Percentiles rank a stretch among this genome's conserved stretches.
phyloP scores from a whole-genome alignment of 2,329 filamentous ascomycete genomes.

The Penicillium vulpinum region DNA sequence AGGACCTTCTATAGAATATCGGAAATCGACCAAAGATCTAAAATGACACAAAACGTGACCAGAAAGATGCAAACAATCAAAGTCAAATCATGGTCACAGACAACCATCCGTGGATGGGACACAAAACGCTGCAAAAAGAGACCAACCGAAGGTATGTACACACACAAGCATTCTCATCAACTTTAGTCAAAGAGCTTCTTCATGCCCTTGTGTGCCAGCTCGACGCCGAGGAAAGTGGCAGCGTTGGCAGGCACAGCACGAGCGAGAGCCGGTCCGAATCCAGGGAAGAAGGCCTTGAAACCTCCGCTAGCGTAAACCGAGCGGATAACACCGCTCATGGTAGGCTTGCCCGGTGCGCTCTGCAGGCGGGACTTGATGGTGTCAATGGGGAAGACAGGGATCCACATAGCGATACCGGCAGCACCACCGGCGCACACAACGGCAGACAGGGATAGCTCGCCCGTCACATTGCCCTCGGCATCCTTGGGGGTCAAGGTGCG shows the following conservation, averaged over 20 bases:
- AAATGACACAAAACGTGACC: neutral
- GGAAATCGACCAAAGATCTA: neutral
- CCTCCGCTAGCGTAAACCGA: slow-evolving; percentile 83
- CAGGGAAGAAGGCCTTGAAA: slow-evolving; percentile 91
- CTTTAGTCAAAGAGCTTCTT: slow-evolving; percentile 45
- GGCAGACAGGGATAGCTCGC: slow-evolving; percentile 76
- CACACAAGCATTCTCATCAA: neutral
- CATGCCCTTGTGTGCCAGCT: slow-evolving; percentile 54
- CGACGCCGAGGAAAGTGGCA: slow-evolving; percentile 72
- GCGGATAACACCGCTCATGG: slow-evolving; percentile 74
- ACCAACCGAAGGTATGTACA: slow-evolving; percentile 10
- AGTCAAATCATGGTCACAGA: slow-evolving; percentile 4
- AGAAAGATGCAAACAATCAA: slow-evolving; percentile 1
- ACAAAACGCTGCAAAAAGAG: slow-evolving; percentile 16
- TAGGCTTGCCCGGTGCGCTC: slow-evolving; percentile 82
- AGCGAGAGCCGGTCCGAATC: slow-evolving; percentile 87
- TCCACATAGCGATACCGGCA: slow-evolving; percentile 98
- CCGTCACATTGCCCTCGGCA: slow-evolving; percentile 68
- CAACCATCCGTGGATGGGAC: slow-evolving; percentile 19
- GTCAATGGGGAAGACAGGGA: slow-evolving; percentile 95
- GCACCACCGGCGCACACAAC: slow-evolving; percentile 84
- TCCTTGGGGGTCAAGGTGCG: slow-evolving; percentile 80
- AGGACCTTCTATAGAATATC: slow-evolving; percentile 3
- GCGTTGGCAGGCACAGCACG: slow-evolving; percentile 95
- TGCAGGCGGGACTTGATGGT: slow-evolving; percentile 94